Conservation (phyloP, 495 filamentous ascomycete genomes). For the Xylaria grammica region DNA sequence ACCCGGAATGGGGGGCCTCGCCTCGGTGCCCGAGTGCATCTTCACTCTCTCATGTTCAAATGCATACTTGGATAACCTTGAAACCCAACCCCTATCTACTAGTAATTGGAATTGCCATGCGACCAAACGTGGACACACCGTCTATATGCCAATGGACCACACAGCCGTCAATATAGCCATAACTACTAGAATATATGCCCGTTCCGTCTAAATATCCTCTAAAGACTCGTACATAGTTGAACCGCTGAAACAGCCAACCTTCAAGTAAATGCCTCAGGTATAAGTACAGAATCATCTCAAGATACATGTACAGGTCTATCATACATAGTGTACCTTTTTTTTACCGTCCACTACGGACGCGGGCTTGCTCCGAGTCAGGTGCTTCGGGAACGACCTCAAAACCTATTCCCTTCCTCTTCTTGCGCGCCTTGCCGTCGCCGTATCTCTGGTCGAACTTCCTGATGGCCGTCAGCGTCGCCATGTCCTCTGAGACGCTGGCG, state of each 20-base stretch:
- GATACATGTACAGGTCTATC: neutral
- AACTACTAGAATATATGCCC: neutral
- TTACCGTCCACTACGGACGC: constrained; percentile 28
- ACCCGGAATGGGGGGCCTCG: too few species aligned
- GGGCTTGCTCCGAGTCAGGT: constrained; percentile 26
- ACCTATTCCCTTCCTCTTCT: constrained; percentile 61
- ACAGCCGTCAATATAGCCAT: too few species aligned
- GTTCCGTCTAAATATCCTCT: neutral
- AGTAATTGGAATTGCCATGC: too few species aligned
- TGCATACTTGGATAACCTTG: too few species aligned
- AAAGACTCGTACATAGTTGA: neutral
- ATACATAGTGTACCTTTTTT: neutral
- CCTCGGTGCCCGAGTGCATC: too few species aligned
- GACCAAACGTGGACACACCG: too few species aligned
- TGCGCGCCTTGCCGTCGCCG: constrained; percentile 84
- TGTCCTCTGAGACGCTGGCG: constrained; percentile 93
- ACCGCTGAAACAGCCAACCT: neutral
- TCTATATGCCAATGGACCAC: too few species aligned
- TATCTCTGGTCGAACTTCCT: constrained; percentile 96
- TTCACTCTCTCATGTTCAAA: too few species aligned
- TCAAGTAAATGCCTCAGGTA: neutral
- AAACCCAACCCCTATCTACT: too few species aligned
- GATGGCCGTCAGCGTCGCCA: constrained; percentile 83
- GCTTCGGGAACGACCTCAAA: constrained; percentile 59
- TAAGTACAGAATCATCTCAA: neutral